Conservation (phyloP, 2,329 filamentous ascomycete genomes). For the Ophiocordyceps camponoti-saundersi region DNA sequence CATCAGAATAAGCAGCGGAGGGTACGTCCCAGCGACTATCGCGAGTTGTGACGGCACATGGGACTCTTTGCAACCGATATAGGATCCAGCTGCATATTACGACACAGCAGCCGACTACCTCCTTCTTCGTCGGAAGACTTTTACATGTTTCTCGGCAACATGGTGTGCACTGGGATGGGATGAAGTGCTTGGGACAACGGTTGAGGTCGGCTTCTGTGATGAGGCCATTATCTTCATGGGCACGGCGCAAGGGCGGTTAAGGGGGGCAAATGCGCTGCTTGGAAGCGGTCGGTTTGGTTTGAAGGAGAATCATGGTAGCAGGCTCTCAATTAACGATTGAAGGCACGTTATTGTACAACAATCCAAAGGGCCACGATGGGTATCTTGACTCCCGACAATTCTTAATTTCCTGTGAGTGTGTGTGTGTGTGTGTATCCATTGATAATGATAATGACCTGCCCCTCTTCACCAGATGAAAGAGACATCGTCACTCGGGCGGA, state of each 20-base stretch:
- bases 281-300: not conserved
- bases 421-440: too few relatives aligned
- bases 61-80: not conserved
- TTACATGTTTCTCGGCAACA: not conserved
- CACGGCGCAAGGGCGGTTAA: not conserved
- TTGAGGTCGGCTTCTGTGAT: not conserved
- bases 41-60: conserved; percentile 44
- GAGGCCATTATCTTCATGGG: not conserved
- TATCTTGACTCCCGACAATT: not conserved
- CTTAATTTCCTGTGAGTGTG: not conserved
- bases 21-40: conserved; percentile 77
- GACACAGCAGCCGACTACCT: not conserved
- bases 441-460: too few relatives aligned
- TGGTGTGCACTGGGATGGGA: not conserved
- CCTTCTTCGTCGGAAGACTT: not conserved
- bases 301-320: not conserved
- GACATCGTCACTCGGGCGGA: conserved; percentile 33
- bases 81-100: not conserved
- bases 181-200: not conserved
- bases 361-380: not conserved
- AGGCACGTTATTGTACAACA: not conserved
- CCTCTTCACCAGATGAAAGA: not conserved
- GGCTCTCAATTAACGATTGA: not conserved
- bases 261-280: not conserved
- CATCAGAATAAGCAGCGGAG: conserved; percentile 68